A percentile compares a stretch with the other conserved stretches of the same genome.
These are phyloP conservation scores for Guyanaporus albipodus DNA, from an alignment of 768 basidiomycete genomes.

Conservation along the genomic window DNA sequence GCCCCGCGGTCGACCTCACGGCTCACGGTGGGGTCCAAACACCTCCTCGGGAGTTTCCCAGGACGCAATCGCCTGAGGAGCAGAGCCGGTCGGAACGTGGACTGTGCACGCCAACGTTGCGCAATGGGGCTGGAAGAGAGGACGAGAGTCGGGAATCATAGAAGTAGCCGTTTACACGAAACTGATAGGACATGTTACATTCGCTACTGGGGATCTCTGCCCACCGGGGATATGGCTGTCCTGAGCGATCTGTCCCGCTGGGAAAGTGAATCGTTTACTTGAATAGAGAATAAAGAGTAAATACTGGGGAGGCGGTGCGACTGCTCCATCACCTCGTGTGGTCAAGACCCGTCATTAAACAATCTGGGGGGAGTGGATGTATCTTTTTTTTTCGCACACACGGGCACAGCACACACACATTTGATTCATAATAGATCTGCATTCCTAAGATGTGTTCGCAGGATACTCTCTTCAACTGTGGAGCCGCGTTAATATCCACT, in stretches of 20 bases:
- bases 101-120: slow-evolving; percentile 58
- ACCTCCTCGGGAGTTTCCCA: slow-evolving; percentile 14
- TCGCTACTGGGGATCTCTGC: too few species aligned
- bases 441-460: slow-evolving; percentile 63
- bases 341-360: background rate
- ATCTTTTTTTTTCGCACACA: slow-evolving; percentile 1
- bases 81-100: slow-evolving; percentile 62
- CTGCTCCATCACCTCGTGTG: background rate
- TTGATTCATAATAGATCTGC: slow-evolving; percentile 60
- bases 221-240: too few species aligned
- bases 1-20: slow-evolving; percentile 45
- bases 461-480: slow-evolving; percentile 67
- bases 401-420: background rate
- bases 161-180: background rate
- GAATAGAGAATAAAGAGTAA: background rate
- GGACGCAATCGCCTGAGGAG: slow-evolving; percentile 34
- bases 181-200: too few species aligned
- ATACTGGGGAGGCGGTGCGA: background rate
- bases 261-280: too few species aligned
- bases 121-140: slow-evolving; percentile 40
- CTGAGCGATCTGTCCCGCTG: too few species aligned
- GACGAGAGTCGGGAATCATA: slow-evolving; percentile 9
- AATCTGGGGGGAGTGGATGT: background rate
- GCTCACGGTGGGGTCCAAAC: slow-evolving; percentile 8
- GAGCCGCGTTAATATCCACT: background rate